Base-by-base conservation (phyloP, 805 yeast species). In the Starmerella floricola region DNA sequence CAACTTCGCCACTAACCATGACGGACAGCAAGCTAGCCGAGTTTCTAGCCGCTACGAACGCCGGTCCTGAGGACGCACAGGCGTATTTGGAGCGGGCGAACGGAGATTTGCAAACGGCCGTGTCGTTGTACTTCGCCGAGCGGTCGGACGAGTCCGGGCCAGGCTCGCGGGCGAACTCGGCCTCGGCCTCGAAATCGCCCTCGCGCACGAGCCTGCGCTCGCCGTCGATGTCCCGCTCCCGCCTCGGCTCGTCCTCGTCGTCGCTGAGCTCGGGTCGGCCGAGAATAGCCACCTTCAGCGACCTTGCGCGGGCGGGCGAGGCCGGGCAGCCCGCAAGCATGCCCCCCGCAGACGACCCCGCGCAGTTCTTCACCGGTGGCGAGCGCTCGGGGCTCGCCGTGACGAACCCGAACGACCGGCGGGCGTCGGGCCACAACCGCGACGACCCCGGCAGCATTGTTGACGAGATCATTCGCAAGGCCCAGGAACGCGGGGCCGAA, bases 371-470 rank as follows among this genome's bases (percentile, higher is more conserved):
- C 59, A 70, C 77, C 3, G 78, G 78, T 12, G 78, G 78, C 41
- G 87, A 80, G 55, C 79, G 79, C 59, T 75, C 83, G 3, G 87
- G 73, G 3, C 64, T 80, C 52, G 82, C 80, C 44, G 91, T 80
- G 13, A 85, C 80, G 55, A 78, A 79, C 55, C 87, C 86, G 12
- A 63, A 65, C 38, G 64, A 46, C 16, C 44, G 35, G 21, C 16
- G 32, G 8, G 41, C 26, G 23, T 40, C 29, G 38, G 44, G 34
- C 34, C 48, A 16, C 8, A 15, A 12, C 13, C 41, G 26, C 31
- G 20, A 10, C 35, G 37, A 15, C 34, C 20, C 40, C 10, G 39
- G 46, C 24, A 47, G 46, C 16, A 48, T 65, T 18, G 62, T 64
- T 18, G 55, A 57, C 36, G 59, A 59, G 28, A 62, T 65, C 44